Evolutionary conservation across 1,284 basidiomycete species (phyloP).

Genomic region (Stygiomarasmius scandens): DNA sequence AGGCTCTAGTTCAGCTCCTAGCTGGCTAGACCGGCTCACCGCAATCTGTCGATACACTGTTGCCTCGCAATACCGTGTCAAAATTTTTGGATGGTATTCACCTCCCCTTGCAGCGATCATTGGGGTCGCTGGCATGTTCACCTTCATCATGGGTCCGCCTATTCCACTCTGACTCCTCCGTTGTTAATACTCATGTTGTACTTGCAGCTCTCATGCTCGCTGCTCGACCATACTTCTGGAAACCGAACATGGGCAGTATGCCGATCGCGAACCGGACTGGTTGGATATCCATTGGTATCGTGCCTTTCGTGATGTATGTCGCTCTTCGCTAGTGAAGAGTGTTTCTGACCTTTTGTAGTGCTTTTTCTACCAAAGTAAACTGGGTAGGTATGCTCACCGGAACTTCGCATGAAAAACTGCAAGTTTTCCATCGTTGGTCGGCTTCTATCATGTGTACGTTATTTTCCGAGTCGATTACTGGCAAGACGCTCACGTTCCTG

Average conservation of each 20-base stretch:
- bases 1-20: neutral
- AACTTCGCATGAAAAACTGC: slow-evolving; percentile 46
- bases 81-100: slow-evolving; percentile 30
- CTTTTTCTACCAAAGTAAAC: slow-evolving; percentile 44
- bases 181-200: no score
- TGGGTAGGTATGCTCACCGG: slow-evolving; percentile 39
- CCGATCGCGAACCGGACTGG: slow-evolving; percentile 40
- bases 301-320: slow-evolving; percentile 38
- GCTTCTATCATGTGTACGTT: slow-evolving; percentile 38
- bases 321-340: no score
- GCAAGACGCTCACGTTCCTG: neutral
- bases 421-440: slow-evolving; percentile 46
- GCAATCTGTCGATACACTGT: slow-evolving; percentile 27
- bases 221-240: slow-evolving; percentile 38
- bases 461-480: neutral
- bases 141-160: slow-evolving; percentile 33
- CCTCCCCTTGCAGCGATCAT: slow-evolving; percentile 35
- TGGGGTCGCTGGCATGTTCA: slow-evolving; percentile 30
- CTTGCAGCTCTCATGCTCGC: slow-evolving; percentile 35
- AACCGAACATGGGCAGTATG: slow-evolving; percentile 36
- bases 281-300: slow-evolving; percentile 36
- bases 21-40: slow-evolving; percentile 21
- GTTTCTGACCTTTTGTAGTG: no score
- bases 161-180: no score
- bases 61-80: slow-evolving; percentile 28